phyloP scores from a whole-genome alignment of 1,139 yeast species.

The Debaryomyces udenii region DNA sequence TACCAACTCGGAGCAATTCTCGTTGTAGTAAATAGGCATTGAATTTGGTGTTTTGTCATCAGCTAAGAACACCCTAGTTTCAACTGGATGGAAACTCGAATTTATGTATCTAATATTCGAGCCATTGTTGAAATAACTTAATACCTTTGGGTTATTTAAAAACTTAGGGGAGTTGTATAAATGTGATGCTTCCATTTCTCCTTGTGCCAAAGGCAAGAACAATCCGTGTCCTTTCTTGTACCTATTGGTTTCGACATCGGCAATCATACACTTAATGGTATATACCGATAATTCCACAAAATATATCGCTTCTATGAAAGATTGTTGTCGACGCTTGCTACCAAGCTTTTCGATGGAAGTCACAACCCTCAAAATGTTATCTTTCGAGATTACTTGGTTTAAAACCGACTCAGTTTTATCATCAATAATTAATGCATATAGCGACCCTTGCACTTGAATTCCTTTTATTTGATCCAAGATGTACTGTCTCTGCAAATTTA shows the following conservation, averaged over 20 bases:
- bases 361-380: conserved; percentile 42
- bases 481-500: conserved; percentile 39
- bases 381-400: conserved; percentile 39
- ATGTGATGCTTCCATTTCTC: conserved; percentile 27
- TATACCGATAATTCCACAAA: conserved; percentile 41
- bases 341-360: conserved; percentile 46
- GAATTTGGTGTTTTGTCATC: conserved; percentile 52
- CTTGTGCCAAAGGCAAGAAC: conserved; percentile 35
- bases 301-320: conserved; percentile 46
- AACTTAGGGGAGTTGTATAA: conserved; percentile 34
- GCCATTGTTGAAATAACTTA: conserved; percentile 36
- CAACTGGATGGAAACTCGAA: conserved; percentile 37
- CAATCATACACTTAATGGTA: conserved; percentile 45
- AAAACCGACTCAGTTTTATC: conserved; percentile 39
- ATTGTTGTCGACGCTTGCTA: conserved; percentile 36
- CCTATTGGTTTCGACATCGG: conserved; percentile 42
- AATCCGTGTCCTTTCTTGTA: conserved; percentile 45
- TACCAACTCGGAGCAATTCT: conserved; percentile 63
- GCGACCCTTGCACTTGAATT: conserved; percentile 35
- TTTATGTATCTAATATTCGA: conserved; percentile 30
- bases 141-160: conserved; percentile 34
- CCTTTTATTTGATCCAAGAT: conserved; percentile 38
- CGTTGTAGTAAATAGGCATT: conserved; percentile 74
- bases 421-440: conserved; percentile 45
- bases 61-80: conserved; percentile 42